These are phyloP conservation scores for Ustilago loliicola DNA, from an alignment of 1,284 basidiomycete genomes.

Conservation along the genomic window DNA sequence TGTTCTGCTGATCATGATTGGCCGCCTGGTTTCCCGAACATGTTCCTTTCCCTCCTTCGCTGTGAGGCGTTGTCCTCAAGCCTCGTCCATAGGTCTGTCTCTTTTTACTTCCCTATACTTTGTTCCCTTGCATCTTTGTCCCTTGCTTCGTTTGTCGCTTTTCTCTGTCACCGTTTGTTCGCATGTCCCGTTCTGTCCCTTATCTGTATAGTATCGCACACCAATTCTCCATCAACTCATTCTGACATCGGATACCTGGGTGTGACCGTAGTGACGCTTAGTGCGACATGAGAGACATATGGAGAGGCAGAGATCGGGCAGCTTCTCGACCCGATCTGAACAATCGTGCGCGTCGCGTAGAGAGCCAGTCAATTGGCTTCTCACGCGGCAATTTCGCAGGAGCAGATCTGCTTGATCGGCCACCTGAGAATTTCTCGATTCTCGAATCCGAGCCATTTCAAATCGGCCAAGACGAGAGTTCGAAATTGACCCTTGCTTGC, in stretches of 20 bases:
- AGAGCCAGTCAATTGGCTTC: neutral
- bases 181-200: conserved; percentile 9
- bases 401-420: neutral
- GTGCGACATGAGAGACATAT: neutral
- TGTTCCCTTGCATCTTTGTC: conserved; percentile 2
- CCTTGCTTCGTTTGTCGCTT: conserved; percentile 17
- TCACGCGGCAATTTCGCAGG: neutral
- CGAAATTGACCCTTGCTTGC: neutral
- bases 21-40: neutral
- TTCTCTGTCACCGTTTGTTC: conserved; percentile 15
- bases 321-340: neutral
- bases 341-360: neutral
- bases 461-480: neutral
- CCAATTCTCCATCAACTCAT: neutral
- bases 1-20: conserved; percentile 32
- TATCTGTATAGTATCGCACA: conserved; percentile 20
- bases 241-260: conserved; percentile 1
- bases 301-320: too few species aligned
- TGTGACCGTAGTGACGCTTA: neutral
- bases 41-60: neutral
- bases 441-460: neutral
- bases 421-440: neutral
- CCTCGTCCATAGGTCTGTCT: neutral
- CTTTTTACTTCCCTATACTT: neutral
- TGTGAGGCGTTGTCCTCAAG: neutral